Base-by-base conservation (phyloP, 2,329 filamentous ascomycete genomes). In the Chalara sp. region DNA sequence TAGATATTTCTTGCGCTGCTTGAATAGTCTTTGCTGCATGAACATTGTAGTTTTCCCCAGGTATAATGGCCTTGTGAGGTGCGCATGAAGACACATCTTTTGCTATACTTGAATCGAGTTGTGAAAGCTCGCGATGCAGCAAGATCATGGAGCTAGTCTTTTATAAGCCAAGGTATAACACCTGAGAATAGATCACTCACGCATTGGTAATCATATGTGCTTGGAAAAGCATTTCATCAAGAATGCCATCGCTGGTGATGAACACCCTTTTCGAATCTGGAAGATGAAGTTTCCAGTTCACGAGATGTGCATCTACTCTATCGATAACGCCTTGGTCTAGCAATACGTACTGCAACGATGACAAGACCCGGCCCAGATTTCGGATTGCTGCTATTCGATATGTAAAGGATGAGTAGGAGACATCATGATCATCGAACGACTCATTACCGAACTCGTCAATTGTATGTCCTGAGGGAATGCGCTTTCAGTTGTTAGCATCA, bases 171-270 rank as follows among this genome's bases (percentile, higher is more conserved):
- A 12, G 35, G 29, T 5, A 40, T 5, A 32, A 30, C 12, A 8
- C 49, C 13, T 13, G 11, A 29, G 28, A 37, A 5, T 32, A 32
- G 31, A 29, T 31, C 13, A 46, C 62, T 58, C 59, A 64, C 59
- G 67, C 68, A 49, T 79, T 72, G 48, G 78, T 75, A 61, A 95
- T 87, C 81, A 95, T 92, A 56, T 88, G 85, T 1, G 88, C 90
- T 66, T 95, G 89, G 70, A 96, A 95, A 68, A 96, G 83, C 78
- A 95, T 86, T 68, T 95, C 89, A 65, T 96, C 91, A 8, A 91
- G 75, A 48, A 81, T 77, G 32, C 88, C 84, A 58, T 85, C 80
- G 55, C 79, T 78, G 53, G 81, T 79, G 48, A 95, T 72, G 12
- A 87, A 75, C 54, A 88, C 80, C 50, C 76, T 76, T 69, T 95